Percentiles rank a stretch among this genome's conserved stretches.
Evolutionary conservation across 2,329 filamentous ascomycete genomes (phyloP).

Genomic region (Dothiorella sarmentorum): DNA sequence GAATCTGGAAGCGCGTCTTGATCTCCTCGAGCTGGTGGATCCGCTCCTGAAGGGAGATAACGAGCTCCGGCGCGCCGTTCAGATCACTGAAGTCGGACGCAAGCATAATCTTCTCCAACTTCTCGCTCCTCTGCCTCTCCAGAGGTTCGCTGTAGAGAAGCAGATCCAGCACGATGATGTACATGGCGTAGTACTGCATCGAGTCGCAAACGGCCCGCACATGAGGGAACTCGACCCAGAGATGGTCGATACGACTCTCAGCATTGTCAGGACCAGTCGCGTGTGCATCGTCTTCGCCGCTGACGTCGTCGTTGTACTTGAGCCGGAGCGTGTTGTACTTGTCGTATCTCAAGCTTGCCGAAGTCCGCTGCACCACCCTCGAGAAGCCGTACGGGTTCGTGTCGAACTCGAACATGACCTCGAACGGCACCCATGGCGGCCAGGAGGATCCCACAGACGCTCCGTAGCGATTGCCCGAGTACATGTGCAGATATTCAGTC

Average conservation of each 20-base stretch:
- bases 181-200: constrained; percentile 94
- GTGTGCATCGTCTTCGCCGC: constrained; percentile 54
- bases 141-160: constrained; percentile 93
- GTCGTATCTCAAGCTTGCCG: constrained; percentile 88
- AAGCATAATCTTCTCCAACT: constrained; percentile 96
- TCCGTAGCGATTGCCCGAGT: constrained; percentile 91
- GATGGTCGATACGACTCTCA: constrained; percentile 86
- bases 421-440: constrained; percentile 97
- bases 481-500: constrained; percentile 81
- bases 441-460: constrained; percentile 79
- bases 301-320: constrained; percentile 95
- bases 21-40: constrained; percentile 94
- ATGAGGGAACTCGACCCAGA: constrained; percentile 95
- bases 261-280: constrained; percentile 48
- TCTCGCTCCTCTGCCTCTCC: constrained; percentile 94
- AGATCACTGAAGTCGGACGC: constrained; percentile 98
- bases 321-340: constrained; percentile 96
- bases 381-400: constrained; percentile 96
- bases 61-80: constrained; percentile 87
- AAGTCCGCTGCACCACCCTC: constrained; percentile 93
- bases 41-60: constrained; percentile 83
- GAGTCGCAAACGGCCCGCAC: constrained; percentile 95
- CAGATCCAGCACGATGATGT: constrained; percentile 94
- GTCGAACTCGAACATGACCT: constrained; percentile 97
- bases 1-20: constrained; percentile 92